Evolutionary conservation across 2,329 filamentous ascomycete genomes (phyloP).

Genomic region (Cercospora sojina): DNA sequence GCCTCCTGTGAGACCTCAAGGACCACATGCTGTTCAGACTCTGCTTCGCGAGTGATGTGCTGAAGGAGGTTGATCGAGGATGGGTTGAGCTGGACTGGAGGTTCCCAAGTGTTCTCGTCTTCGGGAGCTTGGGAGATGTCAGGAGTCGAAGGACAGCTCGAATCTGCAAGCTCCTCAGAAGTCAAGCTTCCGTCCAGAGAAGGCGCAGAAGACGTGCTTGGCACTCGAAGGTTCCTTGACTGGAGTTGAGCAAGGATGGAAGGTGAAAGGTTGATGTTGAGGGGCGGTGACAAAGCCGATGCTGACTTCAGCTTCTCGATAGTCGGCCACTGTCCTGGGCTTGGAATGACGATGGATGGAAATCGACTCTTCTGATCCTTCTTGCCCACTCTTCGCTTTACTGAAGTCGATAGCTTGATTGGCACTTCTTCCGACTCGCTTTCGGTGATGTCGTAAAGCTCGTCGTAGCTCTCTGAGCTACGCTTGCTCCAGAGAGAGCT

Average conservation of each 20-base stretch:
- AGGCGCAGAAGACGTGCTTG: constrained; percentile 75
- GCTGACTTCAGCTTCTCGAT: constrained; percentile 53
- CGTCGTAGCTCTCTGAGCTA: constrained; percentile 76
- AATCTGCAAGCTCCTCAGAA: constrained; percentile 79
- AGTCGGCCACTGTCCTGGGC: constrained; percentile 57
- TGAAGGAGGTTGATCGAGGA: constrained; percentile 78
- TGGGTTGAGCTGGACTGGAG: constrained; percentile 63
- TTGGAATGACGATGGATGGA: constrained; percentile 60
- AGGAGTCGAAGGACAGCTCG: constrained; percentile 83
- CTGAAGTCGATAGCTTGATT: constrained; percentile 53
- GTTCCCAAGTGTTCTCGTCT: constrained; percentile 63
- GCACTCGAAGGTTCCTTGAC: constrained; percentile 58
- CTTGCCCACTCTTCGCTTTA: constrained; percentile 43
- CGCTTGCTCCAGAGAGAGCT: constrained; percentile 57
- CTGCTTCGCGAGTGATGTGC: constrained; percentile 60
- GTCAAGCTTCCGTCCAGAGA: constrained; percentile 86
- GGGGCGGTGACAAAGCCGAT: constrained; percentile 49
- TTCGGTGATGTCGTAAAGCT: constrained; percentile 83
- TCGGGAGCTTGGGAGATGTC: constrained; percentile 58
- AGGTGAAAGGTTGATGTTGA: constrained; percentile 41
- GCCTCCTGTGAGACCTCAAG: constrained; percentile 51
- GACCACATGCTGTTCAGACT: constrained; percentile 36
- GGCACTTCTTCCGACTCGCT: constrained; percentile 63
- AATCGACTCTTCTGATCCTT: constrained; percentile 46
- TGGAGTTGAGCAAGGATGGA: constrained; percentile 68